A percentile compares a stretch with the other conserved stretches of the same genome.
Conservation (phyloP, 768 basidiomycete genomes). For the Suillus subaureus region DNA sequence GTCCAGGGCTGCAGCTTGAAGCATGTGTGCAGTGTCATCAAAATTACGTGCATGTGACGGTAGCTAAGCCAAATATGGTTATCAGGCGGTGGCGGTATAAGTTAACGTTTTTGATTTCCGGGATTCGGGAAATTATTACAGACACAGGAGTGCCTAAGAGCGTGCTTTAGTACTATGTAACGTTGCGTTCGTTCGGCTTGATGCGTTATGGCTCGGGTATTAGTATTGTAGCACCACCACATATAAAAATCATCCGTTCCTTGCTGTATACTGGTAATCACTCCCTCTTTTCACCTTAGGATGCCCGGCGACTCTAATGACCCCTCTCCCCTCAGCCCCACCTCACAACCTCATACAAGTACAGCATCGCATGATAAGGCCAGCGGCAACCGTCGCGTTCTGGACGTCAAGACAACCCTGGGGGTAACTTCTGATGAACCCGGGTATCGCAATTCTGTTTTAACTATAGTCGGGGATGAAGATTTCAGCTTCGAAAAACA, state of each 20-base stretch:
- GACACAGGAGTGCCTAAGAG: neutral
- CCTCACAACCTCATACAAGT: too few species aligned
- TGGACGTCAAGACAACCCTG: too few species aligned
- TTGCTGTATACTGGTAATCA: neutral
- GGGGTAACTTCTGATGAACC: neutral
- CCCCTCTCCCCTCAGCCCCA: neutral
- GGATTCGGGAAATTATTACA: neutral
- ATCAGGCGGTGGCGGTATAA: neutral
- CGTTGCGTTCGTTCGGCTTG: neutral
- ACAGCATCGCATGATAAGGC: neutral
- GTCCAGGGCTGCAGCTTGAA: too few species aligned
- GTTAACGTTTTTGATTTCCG: constrained; percentile 1
- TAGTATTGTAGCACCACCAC: too few species aligned
- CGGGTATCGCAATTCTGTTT: neutral
- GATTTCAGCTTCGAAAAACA: constrained; percentile 16
- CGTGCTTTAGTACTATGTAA: neutral
- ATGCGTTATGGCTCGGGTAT: neutral
- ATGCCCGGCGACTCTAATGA: neutral
- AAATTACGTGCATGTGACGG: neutral
- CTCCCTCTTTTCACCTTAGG: too few species aligned
- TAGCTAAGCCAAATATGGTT: neutral
- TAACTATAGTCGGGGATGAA: neutral
- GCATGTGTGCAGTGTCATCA: neutral
- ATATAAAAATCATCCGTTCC: neutral
- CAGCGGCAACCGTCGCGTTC: too few species aligned